Conservation (phyloP, 441 rosid genomes). For the Populus hybrid region DNA sequence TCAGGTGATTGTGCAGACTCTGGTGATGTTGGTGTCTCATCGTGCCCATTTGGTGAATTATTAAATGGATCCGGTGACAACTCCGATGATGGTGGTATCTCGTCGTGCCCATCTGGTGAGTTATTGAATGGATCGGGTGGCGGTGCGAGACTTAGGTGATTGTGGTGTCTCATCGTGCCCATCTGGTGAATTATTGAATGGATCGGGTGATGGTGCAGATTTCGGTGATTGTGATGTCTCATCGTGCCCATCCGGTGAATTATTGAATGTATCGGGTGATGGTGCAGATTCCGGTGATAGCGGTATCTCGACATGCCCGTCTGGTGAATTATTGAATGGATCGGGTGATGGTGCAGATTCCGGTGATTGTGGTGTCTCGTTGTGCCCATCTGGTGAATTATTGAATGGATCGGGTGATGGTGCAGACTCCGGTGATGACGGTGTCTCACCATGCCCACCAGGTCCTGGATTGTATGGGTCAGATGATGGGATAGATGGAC, state of each 20-base stretch:
- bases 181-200: neutral
- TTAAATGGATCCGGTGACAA: too few relatives aligned
- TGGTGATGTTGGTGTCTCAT: too few relatives aligned
- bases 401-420: neutral
- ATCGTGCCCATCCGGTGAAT: too few relatives aligned
- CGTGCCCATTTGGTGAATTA: too few relatives aligned
- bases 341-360: conserved; percentile 10
- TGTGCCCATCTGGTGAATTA: too few relatives aligned
- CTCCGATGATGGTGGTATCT: neutral
- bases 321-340: neutral
- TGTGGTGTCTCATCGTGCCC: neutral
- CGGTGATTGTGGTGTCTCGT: neutral
- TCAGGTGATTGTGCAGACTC: too few relatives aligned
- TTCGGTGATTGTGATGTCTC: neutral
- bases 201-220: conserved; percentile 13
- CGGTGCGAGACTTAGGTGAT: neutral
- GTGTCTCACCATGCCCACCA: neutral
- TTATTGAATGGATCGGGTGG: neutral
- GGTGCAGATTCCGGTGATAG: neutral
- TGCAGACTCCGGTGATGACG: neutral
- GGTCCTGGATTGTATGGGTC: neutral
- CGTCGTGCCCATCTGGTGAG: too few relatives aligned
- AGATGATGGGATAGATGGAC: conserved; percentile 10
- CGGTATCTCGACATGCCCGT: neutral
- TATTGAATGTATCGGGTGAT: neutral